Conservation (phyloP, 176 grass and related monocot genomes). For the Hordeum marinum region DNA sequence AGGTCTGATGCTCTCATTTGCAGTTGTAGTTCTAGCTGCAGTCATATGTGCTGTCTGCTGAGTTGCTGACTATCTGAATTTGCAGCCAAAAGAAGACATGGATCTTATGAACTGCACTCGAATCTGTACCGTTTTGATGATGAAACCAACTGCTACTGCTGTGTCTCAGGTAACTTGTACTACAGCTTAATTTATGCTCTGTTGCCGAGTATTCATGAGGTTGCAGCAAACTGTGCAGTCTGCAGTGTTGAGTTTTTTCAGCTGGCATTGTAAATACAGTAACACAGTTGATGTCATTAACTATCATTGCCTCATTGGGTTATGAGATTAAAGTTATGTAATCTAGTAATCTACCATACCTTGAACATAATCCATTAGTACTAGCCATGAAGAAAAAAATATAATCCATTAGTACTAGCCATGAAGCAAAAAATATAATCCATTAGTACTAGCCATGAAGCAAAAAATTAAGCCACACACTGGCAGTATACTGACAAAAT, state of each 20-base stretch:
- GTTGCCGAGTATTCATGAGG: not conserved
- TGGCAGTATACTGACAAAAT: not conserved
- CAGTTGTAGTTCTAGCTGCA: not conserved
- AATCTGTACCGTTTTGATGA: conserved; percentile 64
- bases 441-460: not conserved
- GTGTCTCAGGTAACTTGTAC: conserved; percentile 48
- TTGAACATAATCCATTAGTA: not conserved
- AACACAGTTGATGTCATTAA: not conserved
- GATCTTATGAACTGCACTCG: conserved; percentile 51
- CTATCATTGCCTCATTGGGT: not conserved
- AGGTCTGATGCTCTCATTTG: conserved; percentile 42
- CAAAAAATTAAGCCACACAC: not conserved
- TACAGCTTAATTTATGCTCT: conserved; percentile 7
- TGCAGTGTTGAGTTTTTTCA: not conserved
- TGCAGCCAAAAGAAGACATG: conserved; percentile 54
- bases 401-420: not conserved
- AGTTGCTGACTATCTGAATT: conserved; percentile 2
- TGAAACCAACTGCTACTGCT: conserved; percentile 46
- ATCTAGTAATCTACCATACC: not conserved
- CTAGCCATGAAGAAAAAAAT: not conserved
- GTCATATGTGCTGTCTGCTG: conserved; percentile 6
- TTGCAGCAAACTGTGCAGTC: not conserved
- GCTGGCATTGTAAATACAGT: not conserved
- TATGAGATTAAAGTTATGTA: not conserved
- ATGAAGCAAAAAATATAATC: not conserved